phyloP scores from a whole-genome alignment of 495 filamentous ascomycete genomes.

The Talaromyces wortmannii region DNA sequence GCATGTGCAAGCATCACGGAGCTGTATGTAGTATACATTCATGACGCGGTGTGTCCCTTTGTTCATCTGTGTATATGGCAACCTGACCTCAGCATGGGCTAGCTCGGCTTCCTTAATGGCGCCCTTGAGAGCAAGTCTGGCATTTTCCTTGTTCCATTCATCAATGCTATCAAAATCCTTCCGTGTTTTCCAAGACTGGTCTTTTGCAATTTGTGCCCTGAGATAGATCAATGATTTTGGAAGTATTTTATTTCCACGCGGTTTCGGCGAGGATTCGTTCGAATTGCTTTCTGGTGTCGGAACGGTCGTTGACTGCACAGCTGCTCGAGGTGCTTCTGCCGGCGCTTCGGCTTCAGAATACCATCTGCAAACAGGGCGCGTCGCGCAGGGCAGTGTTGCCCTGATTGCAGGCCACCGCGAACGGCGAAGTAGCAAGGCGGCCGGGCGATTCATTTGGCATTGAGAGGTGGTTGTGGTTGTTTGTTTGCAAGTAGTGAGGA shows the following conservation, averaged over 20 bases:
- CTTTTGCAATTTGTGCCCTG: too few species aligned
- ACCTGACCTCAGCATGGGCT: not conserved
- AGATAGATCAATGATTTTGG: too few species aligned
- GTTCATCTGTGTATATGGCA: not conserved
- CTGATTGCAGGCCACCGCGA: not conserved
- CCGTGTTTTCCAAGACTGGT: not conserved
- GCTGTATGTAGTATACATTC: conserved; percentile 35
- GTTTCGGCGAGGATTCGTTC: not conserved
- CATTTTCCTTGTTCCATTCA: not conserved
- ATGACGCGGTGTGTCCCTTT: not conserved
- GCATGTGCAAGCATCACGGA: conserved; percentile 77
- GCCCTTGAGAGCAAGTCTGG: not conserved
- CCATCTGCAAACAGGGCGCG: not conserved
- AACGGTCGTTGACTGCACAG: not conserved
- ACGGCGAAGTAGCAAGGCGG: not conserved
- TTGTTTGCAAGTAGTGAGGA: not conserved
- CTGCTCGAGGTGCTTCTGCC: not conserved
- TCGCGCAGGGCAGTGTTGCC: not conserved
- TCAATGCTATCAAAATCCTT: not conserved
- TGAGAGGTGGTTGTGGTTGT: not conserved
- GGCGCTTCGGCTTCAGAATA: not conserved
- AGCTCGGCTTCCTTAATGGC: not conserved
- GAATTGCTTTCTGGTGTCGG: not conserved
- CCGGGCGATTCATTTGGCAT: not conserved
- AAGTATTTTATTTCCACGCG: too few species aligned